These are phyloP conservation scores for Miscanthus lutarioriparius DNA, from an alignment of 176 grass and related monocot species.

Conservation along the genomic window DNA sequence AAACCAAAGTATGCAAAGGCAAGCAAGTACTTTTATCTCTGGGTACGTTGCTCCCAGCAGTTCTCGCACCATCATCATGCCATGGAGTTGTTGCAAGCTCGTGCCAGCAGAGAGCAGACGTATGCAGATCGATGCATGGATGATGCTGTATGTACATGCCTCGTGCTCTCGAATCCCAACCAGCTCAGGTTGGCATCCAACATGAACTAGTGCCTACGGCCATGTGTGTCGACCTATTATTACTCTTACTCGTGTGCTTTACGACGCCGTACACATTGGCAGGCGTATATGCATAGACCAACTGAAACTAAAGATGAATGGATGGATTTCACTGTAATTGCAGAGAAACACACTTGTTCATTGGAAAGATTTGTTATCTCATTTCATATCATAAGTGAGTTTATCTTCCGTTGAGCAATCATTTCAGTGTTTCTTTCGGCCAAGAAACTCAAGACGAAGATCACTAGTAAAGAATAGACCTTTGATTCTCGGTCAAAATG, in stretches of 20 bases:
- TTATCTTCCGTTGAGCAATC: slow-evolving; percentile 12
- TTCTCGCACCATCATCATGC: slow-evolving; percentile 40
- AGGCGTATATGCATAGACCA: neutral
- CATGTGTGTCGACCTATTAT: slow-evolving; percentile 50
- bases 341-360: neutral
- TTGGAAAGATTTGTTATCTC: neutral
- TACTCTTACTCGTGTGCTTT: slow-evolving; percentile 13
- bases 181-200: slow-evolving; percentile 40
- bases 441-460: slow-evolving; percentile 22
- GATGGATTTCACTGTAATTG: slow-evolving; percentile 17
- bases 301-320: neutral
- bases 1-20: slow-evolving; percentile 52
- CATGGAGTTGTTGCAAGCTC: neutral
- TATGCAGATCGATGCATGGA: neutral
- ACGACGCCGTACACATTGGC: slow-evolving; percentile 5
- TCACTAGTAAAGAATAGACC: too few species aligned
- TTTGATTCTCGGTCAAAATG: too few species aligned
- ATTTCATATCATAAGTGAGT: neutral
- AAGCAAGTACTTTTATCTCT: slow-evolving; percentile 49
- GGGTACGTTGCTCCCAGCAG: slow-evolving; percentile 52
- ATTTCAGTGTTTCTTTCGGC: slow-evolving; percentile 32
- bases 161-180: slow-evolving; percentile 57
- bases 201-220: slow-evolving; percentile 53
- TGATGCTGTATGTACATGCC: neutral
- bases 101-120: neutral